Percentiles rank a stretch among this genome's conserved stretches.
These are phyloP conservation scores for Tetrapisispora fleetii DNA, from an alignment of 805 yeast genomes.

Conservation along the genomic window DNA sequence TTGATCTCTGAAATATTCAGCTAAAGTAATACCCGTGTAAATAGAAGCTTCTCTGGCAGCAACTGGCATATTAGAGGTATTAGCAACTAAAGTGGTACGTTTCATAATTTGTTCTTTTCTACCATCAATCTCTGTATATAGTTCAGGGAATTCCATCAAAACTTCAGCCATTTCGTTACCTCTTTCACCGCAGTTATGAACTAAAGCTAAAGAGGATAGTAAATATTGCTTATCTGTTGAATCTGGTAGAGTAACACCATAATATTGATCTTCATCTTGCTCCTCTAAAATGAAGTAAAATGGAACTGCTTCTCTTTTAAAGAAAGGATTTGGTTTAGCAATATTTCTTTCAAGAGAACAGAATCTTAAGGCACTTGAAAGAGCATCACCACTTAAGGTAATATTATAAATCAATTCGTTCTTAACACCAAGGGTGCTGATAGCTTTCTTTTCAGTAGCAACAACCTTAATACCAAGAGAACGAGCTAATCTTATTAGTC, in stretches of 20 bases:
- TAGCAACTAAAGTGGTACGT: slow-evolving; percentile 97
- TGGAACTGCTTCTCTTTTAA: slow-evolving; percentile 7
- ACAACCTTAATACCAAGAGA: slow-evolving; percentile 33
- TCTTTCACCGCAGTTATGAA: slow-evolving; percentile 66
- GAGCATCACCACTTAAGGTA: slow-evolving; percentile 19
- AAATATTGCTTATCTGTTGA: slow-evolving; percentile 35
- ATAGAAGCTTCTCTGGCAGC: slow-evolving; percentile 99
- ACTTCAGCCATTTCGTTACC: slow-evolving; percentile 99
- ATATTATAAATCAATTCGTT: slow-evolving; percentile 8
- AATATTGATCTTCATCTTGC: slow-evolving; percentile 27
- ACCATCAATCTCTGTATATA: slow-evolving; percentile 83
- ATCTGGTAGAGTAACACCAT: slow-evolving; percentile 31
- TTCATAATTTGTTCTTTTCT: slow-evolving; percentile 98
- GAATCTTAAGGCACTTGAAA: slow-evolving; percentile 19
- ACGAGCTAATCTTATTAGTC: slow-evolving; percentile 31
- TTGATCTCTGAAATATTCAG: slow-evolving; percentile 99
- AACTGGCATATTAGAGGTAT: slow-evolving; percentile 99
- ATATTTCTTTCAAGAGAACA: slow-evolving; percentile 20
- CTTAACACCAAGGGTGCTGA: slow-evolving; percentile 2
- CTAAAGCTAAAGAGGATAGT: slow-evolving; percentile 31
- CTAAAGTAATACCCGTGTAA: slow-evolving; percentile 96
- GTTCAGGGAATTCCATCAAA: slow-evolving; percentile 98
- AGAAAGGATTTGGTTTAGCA: background rate
- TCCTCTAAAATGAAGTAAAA: slow-evolving; percentile 27
- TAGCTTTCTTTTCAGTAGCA: slow-evolving; percentile 2